Base-by-base conservation (phyloP, 306 rosid genomes). In the Leucaena leucocephala region DNA sequence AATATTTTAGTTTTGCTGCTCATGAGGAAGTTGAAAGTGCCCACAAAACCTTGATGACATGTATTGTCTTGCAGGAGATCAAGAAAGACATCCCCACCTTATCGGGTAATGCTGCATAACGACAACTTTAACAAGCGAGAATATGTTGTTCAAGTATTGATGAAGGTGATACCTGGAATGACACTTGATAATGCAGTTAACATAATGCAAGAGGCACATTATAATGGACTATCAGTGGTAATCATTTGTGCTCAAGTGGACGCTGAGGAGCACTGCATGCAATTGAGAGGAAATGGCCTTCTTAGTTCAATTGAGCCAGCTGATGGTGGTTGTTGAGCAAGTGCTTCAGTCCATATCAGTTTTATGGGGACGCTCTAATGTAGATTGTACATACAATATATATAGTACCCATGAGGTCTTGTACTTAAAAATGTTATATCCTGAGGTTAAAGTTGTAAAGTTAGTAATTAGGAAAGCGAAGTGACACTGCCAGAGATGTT, bases 141-240 rank as follows among this genome's bases (percentile, higher is more conserved):
- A 85, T 94, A 94, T 34, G 98, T 94, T 44, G 98, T 94, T 50
- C 96, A 94, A 86, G 98, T 94, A 70, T 75, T 94, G 83, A 92
- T 94, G 98, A 94, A 94, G 82, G 98, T 94, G 62, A 94, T 94
- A 74, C 98, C 97, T 0, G 98, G 96, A 83, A 94, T 94, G 98
- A 92, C 96, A 3, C 38, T 94, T 50, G 98, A 94, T 86, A 89
- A 68, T 81, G 98, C 98, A 0, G 97, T 94, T 62, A 92, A 94
- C 74, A 85, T 94, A 70, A 94, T 94, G 97, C 98, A 92, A 82
- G 98, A 94, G 83, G 98, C 98, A 19, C 98, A 94, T 81, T 33
- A 80, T 84, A 94, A 92, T 62, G 98, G 98, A 34, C 48, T 92
- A 71, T 83, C 98, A 0, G 98, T 94, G 66, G 98, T 92, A 36